Conservation (phyloP, 2,329 filamentous ascomycete species). For the Plenodomus biglobosus region DNA sequence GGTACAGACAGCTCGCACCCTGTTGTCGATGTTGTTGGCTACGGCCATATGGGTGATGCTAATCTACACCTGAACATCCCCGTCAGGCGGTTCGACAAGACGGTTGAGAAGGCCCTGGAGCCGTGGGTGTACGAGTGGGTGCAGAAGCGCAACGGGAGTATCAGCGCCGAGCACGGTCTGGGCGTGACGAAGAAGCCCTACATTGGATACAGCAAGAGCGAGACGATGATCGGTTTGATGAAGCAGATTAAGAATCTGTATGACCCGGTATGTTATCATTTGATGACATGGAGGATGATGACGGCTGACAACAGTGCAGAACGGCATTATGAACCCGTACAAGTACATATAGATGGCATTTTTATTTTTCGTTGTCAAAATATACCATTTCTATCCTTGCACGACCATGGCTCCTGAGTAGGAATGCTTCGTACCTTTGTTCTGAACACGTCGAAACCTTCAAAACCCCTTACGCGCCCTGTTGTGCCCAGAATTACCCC, state of each 20-base stretch:
- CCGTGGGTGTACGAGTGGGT: constrained; percentile 99
- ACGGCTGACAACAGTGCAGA: constrained; percentile 55
- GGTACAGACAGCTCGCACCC: constrained; percentile 71
- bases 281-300: constrained; percentile 1
- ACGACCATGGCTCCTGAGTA: neutral
- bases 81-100: constrained; percentile 78
- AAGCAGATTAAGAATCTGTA: constrained; percentile 92
- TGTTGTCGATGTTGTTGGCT: constrained; percentile 88
- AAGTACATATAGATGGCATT: constrained; percentile 70
- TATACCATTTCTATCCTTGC: neutral
- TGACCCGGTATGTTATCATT: constrained; percentile 74
- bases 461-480: neutral
- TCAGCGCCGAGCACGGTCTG: constrained; percentile 94
- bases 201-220: constrained; percentile 87
- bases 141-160: constrained; percentile 80
- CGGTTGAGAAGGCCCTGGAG: constrained; percentile 83
- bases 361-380: neutral
- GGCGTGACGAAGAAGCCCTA: constrained; percentile 95
- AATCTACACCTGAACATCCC: constrained; percentile 94
- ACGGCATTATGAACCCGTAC: constrained; percentile 98
- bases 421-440: neutral
- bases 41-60: constrained; percentile 96
- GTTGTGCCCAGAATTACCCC: neutral
- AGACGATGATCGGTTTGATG: constrained; percentile 88
- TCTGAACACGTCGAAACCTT: neutral